Evolutionary conservation across 2,329 filamentous ascomycete genomes (phyloP).

Genomic region (Phyllosticta citribraziliensis): DNA sequence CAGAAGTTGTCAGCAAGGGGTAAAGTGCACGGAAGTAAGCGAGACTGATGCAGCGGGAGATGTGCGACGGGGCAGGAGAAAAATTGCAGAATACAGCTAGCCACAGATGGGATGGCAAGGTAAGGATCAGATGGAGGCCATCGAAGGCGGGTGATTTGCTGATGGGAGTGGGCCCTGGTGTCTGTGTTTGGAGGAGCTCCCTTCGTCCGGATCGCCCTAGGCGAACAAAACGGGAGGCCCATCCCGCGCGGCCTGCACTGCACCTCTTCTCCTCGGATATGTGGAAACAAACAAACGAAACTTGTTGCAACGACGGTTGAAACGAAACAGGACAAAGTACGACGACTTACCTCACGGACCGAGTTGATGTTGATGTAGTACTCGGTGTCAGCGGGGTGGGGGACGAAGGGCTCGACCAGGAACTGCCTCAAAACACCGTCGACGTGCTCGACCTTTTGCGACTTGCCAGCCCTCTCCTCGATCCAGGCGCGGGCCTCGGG

Average conservation of each 20-base stretch:
- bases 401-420: slow-evolving; percentile 96
- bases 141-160: slow-evolving; percentile 5
- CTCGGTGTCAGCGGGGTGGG: slow-evolving; percentile 88
- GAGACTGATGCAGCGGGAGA: neutral
- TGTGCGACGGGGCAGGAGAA: slow-evolving; percentile 3
- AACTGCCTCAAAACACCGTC: slow-evolving; percentile 86
- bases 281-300: neutral
- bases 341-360: slow-evolving; percentile 83
- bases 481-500: slow-evolving; percentile 89
- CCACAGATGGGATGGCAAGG: slow-evolving; percentile 10
- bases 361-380: slow-evolving; percentile 99
- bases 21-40: neutral
- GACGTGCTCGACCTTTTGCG: slow-evolving; percentile 85
- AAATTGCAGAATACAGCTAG: slow-evolving; percentile 3
- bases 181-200: slow-evolving; percentile 19
- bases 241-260: slow-evolving; percentile 2
- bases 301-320: slow-evolving; percentile 2
- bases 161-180: slow-evolving; percentile 9
- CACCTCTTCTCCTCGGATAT: neutral
- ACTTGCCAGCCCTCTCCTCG: slow-evolving; percentile 81
- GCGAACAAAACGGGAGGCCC: slow-evolving; percentile 22
- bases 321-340: slow-evolving; percentile 13
- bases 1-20: slow-evolving; percentile 8
- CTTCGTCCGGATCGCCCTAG: slow-evolving; percentile 27
- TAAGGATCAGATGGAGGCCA: slow-evolving; percentile 9